Percentiles rank a stretch among this genome's conserved stretches.
These are phyloP conservation scores for Leccinellum luteum DNA, from an alignment of 768 basidiomycete species.

Conservation along the genomic window DNA sequence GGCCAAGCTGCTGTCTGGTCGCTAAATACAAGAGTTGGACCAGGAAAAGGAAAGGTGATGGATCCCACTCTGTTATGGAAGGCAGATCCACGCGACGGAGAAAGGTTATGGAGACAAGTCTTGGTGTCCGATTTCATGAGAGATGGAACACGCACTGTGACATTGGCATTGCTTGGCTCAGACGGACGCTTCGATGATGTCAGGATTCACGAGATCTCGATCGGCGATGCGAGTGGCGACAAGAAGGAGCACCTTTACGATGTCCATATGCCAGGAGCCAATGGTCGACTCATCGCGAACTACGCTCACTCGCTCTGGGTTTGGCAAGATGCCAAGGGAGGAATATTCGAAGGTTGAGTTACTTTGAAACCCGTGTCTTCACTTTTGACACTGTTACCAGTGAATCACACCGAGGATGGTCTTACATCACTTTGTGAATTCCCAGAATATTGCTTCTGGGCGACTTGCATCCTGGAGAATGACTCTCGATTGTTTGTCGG, in stretches of 20 bases:
- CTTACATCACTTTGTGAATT: constrained; percentile 38
- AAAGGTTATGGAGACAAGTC: constrained; percentile 31
- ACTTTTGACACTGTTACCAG: constrained; percentile 12
- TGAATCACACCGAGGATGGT: constrained; percentile 19
- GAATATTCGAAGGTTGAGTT: constrained; percentile 43
- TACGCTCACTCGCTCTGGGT: constrained; percentile 18
- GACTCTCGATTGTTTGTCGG: constrained; percentile 51
- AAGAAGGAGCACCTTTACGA: constrained; percentile 6
- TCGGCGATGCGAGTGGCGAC: not conserved
- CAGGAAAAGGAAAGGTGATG: constrained; percentile 58
- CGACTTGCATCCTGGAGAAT: constrained; percentile 28
- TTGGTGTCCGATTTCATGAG: constrained; percentile 13
- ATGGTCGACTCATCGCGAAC: constrained; percentile 47
- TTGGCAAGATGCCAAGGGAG: constrained; percentile 49
- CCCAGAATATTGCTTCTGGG: constrained; percentile 58
- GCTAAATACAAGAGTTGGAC: constrained; percentile 58
- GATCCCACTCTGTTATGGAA: constrained; percentile 45
- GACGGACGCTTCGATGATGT: constrained; percentile 33
- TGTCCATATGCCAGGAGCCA: constrained; percentile 33
- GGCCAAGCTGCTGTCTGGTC: constrained; percentile 70
- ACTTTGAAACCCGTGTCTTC: not conserved
- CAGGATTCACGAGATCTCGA: constrained; percentile 23
- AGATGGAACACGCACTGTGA: constrained; percentile 5
- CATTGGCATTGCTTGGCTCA: constrained; percentile 42
- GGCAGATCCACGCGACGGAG: constrained; percentile 13